These are phyloP conservation scores for Magnusiomyces suaveolens DNA, from an alignment of 1,139 yeast species.

Conservation along the genomic window DNA sequence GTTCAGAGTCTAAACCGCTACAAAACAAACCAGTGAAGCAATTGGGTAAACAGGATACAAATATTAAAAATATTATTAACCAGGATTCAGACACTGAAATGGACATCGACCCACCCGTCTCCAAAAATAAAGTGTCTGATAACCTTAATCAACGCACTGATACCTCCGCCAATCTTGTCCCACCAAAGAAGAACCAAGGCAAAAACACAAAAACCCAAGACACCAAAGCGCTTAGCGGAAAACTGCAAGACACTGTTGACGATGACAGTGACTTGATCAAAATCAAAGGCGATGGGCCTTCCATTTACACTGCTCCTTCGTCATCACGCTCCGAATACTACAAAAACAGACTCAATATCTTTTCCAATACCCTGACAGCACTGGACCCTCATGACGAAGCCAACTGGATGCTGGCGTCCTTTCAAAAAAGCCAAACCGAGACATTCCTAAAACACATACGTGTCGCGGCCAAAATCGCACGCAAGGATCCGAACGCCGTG, in stretches of 20 bases:
- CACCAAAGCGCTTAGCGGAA: background rate
- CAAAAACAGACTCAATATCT: background rate
- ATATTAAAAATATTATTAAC: background rate
- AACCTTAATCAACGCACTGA: too few relatives aligned
- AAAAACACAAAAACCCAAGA: slow-evolving; percentile 39
- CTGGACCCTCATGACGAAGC: slow-evolving; percentile 15
- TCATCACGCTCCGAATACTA: background rate
- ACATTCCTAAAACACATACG: slow-evolving; percentile 57
- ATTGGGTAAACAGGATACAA: background rate
- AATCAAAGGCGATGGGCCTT: slow-evolving; percentile 30
- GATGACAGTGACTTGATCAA: slow-evolving; percentile 15
- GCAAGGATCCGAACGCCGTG: slow-evolving; percentile 26
- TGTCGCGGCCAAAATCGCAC: slow-evolving; percentile 30
- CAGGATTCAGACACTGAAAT: background rate
- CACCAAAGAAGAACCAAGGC: too few relatives aligned
- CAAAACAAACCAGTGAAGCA: too few relatives aligned
- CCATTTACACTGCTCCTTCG: slow-evolving; percentile 27
- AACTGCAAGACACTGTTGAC: background rate
- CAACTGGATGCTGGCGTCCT: slow-evolving; percentile 49
- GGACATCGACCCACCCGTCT: background rate
- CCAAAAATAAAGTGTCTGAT: too few relatives aligned
- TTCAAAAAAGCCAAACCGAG: slow-evolving; percentile 61
- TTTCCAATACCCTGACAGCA: slow-evolving; percentile 6
- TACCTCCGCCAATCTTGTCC: too few relatives aligned
- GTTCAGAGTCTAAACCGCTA: too few relatives aligned